Evolutionary conservation across 2,329 filamentous ascomycete species (phyloP).

Genomic region (Byssothecium circinans): DNA sequence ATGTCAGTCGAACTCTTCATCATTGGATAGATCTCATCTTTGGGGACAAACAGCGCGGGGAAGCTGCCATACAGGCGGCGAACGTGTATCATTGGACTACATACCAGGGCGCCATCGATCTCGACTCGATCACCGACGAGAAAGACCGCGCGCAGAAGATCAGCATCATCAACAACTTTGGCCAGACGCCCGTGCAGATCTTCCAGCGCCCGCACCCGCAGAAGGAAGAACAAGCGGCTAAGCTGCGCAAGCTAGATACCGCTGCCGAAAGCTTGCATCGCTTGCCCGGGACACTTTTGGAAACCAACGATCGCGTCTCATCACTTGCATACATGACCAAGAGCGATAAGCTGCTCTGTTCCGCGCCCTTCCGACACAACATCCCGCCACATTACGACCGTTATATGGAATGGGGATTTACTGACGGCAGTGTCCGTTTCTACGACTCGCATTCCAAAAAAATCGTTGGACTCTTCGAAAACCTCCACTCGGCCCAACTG

Average conservation of each 20-base stretch:
- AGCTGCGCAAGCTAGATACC: conserved; percentile 72
- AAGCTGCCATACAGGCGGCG: conserved; percentile 84
- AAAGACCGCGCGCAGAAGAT: conserved; percentile 87
- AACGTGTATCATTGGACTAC: conserved; percentile 97
- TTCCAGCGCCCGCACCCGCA: conserved; percentile 79
- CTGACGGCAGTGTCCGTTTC: conserved; percentile 90
- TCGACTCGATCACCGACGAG: conserved; percentile 87
- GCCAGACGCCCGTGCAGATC: conserved; percentile 94
- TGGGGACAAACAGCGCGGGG: conserved; percentile 89
- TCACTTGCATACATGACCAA: conserved; percentile 78
- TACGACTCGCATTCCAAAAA: conserved; percentile 82
- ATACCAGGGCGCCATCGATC: conserved; percentile 88
- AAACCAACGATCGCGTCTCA: conserved; percentile 76
- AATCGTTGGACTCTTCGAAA: conserved; percentile 85
- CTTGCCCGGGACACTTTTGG: conserved; percentile 74
- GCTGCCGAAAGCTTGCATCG: conserved; percentile 74
- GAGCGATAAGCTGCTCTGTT: conserved; percentile 79
- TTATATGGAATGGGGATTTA: conserved; percentile 94
- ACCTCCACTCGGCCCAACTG: conserved; percentile 88
- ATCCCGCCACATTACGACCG: conserved; percentile 85
- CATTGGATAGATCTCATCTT: conserved; percentile 97
- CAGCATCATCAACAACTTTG: conserved; percentile 97
- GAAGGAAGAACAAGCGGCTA: conserved; percentile 69
- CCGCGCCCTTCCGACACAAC: conserved; percentile 81
- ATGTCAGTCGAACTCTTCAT: conserved; percentile 86